These are phyloP conservation scores for Pythium brassicae DNA, from an alignment of 352 stramenopile species.

Conservation along the genomic window DNA sequence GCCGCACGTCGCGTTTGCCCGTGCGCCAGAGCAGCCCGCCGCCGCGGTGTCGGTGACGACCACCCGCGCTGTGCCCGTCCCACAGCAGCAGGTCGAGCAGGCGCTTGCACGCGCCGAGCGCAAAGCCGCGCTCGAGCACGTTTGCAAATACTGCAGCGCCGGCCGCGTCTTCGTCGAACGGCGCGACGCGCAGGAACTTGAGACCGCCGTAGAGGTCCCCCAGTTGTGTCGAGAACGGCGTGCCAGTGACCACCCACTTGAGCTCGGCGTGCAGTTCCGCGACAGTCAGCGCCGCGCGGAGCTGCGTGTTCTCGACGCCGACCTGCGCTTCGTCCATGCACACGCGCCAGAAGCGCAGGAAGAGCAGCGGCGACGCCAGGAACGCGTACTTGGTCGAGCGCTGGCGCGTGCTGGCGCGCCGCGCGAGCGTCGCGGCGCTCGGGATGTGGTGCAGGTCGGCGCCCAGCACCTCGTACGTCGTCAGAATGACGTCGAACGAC, in stretches of 20 bases:
- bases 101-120: slow-evolving; percentile 31
- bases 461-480: slow-evolving; percentile 86
- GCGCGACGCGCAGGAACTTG: slow-evolving; percentile 54
- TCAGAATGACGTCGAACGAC: slow-evolving; percentile 88
- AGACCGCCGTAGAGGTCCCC: slow-evolving; percentile 86
- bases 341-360: slow-evolving; percentile 86
- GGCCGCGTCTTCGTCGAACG: slow-evolving; percentile 30
- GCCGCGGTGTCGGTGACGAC: slow-evolving; percentile 6
- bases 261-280: slow-evolving; percentile 52
- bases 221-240: slow-evolving; percentile 78
- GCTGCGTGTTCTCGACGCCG: slow-evolving; percentile 73
- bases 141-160: slow-evolving; percentile 32
- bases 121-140: slow-evolving; percentile 30
- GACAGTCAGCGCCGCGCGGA: slow-evolving; percentile 80
- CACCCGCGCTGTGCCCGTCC: slow-evolving; percentile 14
- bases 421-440: slow-evolving; percentile 22
- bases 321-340: slow-evolving; percentile 93
- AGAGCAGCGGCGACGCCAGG: slow-evolving; percentile 82
- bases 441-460: slow-evolving; percentile 79
- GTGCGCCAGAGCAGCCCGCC: slow-evolving; percentile 74
- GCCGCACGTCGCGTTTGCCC: slow-evolving; percentile 64
- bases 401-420: slow-evolving; percentile 58
- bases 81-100: slow-evolving; percentile 49
- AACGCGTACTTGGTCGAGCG: slow-evolving; percentile 78
- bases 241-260: slow-evolving; percentile 90